A percentile compares a stretch with the other conserved stretches of the same genome.
phyloP scores from a whole-genome alignment of 805 yeast species.

The Candida endomychidarum region DNA sequence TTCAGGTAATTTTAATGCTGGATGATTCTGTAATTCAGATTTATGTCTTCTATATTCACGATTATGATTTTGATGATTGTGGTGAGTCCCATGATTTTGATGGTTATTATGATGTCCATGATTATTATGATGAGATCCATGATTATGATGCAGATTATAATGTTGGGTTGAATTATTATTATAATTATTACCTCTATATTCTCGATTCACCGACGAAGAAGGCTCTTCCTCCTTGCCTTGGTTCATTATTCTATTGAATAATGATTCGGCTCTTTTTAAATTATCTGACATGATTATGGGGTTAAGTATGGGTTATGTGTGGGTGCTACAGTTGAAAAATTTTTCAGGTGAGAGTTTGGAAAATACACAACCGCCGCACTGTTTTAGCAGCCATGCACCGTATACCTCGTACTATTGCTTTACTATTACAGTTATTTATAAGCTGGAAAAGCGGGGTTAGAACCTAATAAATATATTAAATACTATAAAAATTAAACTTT shows the following conservation, averaged over 20 bases:
- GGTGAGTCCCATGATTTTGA: slow-evolving; percentile 8
- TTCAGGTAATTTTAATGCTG: slow-evolving; percentile 34
- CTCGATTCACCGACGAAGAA: neutral
- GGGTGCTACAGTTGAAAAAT: neutral
- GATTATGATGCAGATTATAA: slow-evolving; percentile 10
- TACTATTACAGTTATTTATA: no score
- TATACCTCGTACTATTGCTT: no score
- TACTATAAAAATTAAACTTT: slow-evolving; percentile 25
- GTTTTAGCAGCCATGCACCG: no score
- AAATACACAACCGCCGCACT: no score
- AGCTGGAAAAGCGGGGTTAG: no score
- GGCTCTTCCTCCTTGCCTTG: slow-evolving; percentile 21
- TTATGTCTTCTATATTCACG: slow-evolving; percentile 11
- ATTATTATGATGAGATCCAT: slow-evolving; percentile 11
- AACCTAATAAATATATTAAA: slow-evolving; percentile 1
- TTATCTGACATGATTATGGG: slow-evolving; percentile 46
- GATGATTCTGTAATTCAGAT: slow-evolving; percentile 17
- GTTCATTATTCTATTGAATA: slow-evolving; percentile 47
- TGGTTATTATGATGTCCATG: slow-evolving; percentile 10
- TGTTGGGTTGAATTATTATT: slow-evolving; percentile 10
- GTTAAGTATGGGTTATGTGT: neutral
- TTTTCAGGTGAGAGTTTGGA: slow-evolving; percentile 5
- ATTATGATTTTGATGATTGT: slow-evolving; percentile 12
- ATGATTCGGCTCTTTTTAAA: slow-evolving; percentile 46
- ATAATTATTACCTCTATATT: neutral